phyloP scores from a whole-genome alignment of 2,329 filamentous ascomycete species.

The Proliferodiscus dingleyae region DNA sequence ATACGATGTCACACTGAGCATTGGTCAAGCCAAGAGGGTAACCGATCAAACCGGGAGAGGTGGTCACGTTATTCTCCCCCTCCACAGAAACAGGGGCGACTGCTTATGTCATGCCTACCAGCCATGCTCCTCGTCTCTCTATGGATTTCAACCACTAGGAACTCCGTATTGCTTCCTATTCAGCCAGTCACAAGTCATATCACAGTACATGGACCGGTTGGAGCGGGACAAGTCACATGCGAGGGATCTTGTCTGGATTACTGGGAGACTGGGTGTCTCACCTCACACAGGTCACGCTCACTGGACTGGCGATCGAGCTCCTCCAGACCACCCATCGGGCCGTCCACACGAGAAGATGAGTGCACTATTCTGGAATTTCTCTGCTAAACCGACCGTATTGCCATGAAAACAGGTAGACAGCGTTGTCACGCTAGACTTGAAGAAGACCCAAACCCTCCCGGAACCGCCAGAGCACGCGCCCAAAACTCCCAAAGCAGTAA shows the following conservation, averaged over 20 bases:
- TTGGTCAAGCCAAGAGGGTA: too few species aligned
- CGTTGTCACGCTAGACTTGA: not conserved
- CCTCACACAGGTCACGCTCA: not conserved
- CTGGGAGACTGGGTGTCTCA: not conserved
- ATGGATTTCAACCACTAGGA: not conserved
- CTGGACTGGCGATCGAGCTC: too few species aligned
- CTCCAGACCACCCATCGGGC: not conserved
- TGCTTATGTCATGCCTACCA: too few species aligned
- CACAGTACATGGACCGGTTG: not conserved
- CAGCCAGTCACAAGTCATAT: not conserved
- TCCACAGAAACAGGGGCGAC: too few species aligned
- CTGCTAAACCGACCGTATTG: too few species aligned
- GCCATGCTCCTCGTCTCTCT: too few species aligned
- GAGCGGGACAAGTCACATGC: not conserved
- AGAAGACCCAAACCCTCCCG: not conserved
- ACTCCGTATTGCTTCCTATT: not conserved
- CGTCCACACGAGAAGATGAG: not conserved
- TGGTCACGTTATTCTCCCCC: too few species aligned
- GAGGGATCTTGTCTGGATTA: not conserved
- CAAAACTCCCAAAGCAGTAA: not conserved
- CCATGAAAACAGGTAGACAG: not conserved
- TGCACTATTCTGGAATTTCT: too few species aligned
- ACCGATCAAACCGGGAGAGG: too few species aligned
- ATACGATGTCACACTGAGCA: too few species aligned
- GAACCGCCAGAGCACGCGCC: not conserved